These are phyloP conservation scores for Penicillium bovifimosum DNA, from an alignment of 495 filamentous ascomycete species.

Conservation along the genomic window DNA sequence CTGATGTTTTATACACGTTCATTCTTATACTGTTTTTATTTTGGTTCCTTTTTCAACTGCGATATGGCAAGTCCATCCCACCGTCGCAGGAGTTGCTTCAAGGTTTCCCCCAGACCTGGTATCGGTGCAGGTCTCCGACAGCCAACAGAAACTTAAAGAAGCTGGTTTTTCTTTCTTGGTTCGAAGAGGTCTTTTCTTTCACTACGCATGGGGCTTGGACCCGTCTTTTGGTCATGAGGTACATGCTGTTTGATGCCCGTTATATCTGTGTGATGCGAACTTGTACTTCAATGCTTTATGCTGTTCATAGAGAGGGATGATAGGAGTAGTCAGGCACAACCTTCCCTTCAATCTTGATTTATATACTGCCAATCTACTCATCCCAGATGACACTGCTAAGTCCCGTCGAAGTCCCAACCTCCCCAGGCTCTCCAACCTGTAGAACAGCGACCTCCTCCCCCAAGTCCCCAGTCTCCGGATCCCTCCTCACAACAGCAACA, in stretches of 20 bases:
- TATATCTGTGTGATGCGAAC: conserved; percentile 12
- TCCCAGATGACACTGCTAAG: conserved; percentile 59
- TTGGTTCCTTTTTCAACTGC: neutral
- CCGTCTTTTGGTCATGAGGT: conserved; percentile 11
- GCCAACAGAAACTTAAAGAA: conserved; percentile 16
- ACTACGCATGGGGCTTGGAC: conserved; percentile 18
- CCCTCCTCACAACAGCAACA: conserved; percentile 55
- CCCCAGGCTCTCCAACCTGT: conserved; percentile 29
- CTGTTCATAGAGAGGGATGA: conserved; percentile 7
- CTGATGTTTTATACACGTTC: conserved; percentile 29
- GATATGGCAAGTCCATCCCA: neutral
- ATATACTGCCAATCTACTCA: conserved; percentile 33
- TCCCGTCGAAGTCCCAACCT: conserved; percentile 37
- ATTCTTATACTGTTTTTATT: conserved; percentile 9
- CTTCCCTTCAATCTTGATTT: conserved; percentile 1
- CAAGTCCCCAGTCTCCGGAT: conserved; percentile 50
- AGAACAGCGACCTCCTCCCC: conserved; percentile 43
- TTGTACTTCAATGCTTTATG: conserved; percentile 10
- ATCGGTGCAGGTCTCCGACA: conserved; percentile 21
- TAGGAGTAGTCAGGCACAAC: neutral
- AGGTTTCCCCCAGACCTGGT: conserved; percentile 2
- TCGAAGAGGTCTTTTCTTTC: conserved; percentile 12
- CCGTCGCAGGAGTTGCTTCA: conserved; percentile 1
- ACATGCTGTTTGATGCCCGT: conserved; percentile 3
- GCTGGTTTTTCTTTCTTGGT: conserved; percentile 20